phyloP scores from a whole-genome alignment of 352 stramenopile species.

The Phytophthora fragariae region DNA sequence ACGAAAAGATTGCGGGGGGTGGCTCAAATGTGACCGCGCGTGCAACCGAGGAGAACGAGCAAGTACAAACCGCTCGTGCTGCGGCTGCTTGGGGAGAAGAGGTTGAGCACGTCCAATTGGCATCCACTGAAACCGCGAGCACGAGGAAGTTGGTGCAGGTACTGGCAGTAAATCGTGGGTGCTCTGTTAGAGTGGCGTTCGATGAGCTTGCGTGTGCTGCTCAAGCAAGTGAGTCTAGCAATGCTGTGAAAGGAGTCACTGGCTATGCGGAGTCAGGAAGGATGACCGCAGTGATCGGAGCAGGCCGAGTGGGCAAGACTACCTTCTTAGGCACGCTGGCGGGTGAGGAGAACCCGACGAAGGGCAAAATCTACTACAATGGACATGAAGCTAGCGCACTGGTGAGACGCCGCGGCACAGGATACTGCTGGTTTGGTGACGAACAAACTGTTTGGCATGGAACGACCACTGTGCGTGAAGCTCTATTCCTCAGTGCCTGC shows the following conservation, averaged over 20 bases:
- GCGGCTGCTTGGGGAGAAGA: constrained; percentile 34
- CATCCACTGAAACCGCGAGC: constrained; percentile 6
- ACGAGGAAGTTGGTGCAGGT: constrained; percentile 8
- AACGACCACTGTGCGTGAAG: constrained; percentile 36
- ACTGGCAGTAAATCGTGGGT: constrained; percentile 12
- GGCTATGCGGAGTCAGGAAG: constrained; percentile 32
- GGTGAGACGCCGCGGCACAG: constrained; percentile 30
- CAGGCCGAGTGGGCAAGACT: constrained; percentile 17
- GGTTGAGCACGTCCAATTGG: not conserved
- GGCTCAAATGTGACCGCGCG: not conserved
- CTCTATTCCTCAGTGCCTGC: constrained; percentile 28
- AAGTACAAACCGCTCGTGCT: constrained; percentile 7
- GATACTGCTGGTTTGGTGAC: constrained; percentile 37
- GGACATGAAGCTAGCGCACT: constrained; percentile 24
- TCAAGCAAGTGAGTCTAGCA: not conserved
- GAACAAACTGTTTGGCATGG: constrained; percentile 25
- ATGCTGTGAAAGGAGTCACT: constrained; percentile 24
- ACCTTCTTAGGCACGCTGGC: constrained; percentile 26
- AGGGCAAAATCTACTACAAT: constrained; percentile 34
- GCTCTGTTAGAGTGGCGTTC: constrained; percentile 30
- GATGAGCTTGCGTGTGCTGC: constrained; percentile 28
- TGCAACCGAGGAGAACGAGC: constrained; percentile 3
- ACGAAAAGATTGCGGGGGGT: not conserved
- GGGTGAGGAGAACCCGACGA: constrained; percentile 20
- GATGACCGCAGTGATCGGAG: constrained; percentile 35